Evolutionary conservation across 495 filamentous ascomycete species (phyloP).

Genomic region (Neurospora pannonica): DNA sequence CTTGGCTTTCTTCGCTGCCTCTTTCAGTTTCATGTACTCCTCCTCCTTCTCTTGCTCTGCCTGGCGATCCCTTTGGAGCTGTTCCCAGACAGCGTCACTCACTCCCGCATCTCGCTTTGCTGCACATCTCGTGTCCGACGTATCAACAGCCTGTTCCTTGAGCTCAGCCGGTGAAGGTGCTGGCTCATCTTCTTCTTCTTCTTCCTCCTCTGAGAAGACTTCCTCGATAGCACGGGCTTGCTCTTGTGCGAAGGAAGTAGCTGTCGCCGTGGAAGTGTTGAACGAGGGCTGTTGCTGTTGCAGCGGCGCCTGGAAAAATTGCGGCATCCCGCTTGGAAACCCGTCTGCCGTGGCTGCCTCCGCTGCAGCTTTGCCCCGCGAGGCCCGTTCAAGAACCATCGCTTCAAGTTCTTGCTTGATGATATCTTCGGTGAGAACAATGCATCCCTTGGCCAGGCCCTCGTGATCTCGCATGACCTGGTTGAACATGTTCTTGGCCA

Average conservation of each 20-base stretch:
- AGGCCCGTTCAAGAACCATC: conserved; percentile 39
- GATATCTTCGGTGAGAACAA: conserved; percentile 21
- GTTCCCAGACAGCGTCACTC: conserved; percentile 50
- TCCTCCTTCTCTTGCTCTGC: conserved; percentile 23
- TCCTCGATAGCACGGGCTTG: background rate
- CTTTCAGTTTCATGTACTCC: conserved; percentile 15
- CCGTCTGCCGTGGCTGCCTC: background rate
- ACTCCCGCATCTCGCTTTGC: conserved; percentile 45
- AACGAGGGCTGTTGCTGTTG: background rate
- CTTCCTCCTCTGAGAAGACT: background rate
- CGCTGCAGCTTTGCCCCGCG: conserved; percentile 8
- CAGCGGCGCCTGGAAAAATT: background rate
- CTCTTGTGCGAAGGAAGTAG: background rate
- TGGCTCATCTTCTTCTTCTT: background rate
- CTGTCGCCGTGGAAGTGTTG: background rate
- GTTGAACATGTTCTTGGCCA: conserved; percentile 46
- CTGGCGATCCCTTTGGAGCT: conserved; percentile 42
- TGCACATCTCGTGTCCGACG: background rate
- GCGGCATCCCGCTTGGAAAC: background rate
- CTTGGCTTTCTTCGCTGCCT: conserved; percentile 13
- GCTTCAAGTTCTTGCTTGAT: conserved; percentile 27
- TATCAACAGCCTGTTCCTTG: conserved; percentile 2
- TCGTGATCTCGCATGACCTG: conserved; percentile 27
- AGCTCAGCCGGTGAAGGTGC: background rate
- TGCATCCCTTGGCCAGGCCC: conserved; percentile 4